phyloP scores from a whole-genome alignment of 352 stramenopile genomes.

The Phytopythium montanum region DNA sequence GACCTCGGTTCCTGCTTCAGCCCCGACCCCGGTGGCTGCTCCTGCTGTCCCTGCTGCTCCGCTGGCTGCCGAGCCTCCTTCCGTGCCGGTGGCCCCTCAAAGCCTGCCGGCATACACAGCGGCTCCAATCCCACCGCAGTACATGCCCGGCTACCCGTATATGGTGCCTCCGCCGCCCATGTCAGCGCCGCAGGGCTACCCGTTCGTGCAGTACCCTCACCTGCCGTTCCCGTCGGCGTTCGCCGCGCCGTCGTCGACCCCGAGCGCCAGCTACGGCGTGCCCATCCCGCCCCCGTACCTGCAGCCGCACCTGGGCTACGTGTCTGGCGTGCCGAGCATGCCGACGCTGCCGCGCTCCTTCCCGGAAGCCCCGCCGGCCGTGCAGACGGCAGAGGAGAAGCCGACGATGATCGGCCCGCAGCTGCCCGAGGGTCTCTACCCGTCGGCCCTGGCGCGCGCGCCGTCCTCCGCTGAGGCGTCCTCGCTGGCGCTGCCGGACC shows the following conservation, averaged over 20 bases:
- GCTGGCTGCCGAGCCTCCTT: not conserved
- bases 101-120: slow-evolving; percentile 24
- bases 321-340: slow-evolving; percentile 21
- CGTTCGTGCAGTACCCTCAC: slow-evolving; percentile 31
- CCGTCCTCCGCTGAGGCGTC: slow-evolving; percentile 11
- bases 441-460: slow-evolving; percentile 2
- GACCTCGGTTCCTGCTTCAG: slow-evolving; percentile 3
- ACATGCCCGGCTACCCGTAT: slow-evolving; percentile 29
- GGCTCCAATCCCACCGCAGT: slow-evolving; percentile 15
- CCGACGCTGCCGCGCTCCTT: slow-evolving; percentile 7
- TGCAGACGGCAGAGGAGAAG: slow-evolving; percentile 8
- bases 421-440: slow-evolving; percentile 28
- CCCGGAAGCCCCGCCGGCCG: slow-evolving; percentile 1
- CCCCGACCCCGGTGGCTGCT: slow-evolving; percentile 5
- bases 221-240: slow-evolving; percentile 39
- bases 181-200: slow-evolving; percentile 23
- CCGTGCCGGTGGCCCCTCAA: slow-evolving; percentile 9
- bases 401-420: slow-evolving; percentile 45
- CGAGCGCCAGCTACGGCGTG: slow-evolving; percentile 18
- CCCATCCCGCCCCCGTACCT: slow-evolving; percentile 25
- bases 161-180: slow-evolving; percentile 4
- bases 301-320: slow-evolving; percentile 30
- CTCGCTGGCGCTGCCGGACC: slow-evolving; percentile 18
- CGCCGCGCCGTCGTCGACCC: slow-evolving; percentile 1
- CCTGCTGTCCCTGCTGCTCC: slow-evolving; percentile 7